Base-by-base conservation (phyloP, 768 basidiomycete genomes). In the Cubamyces lactineus region DNA sequence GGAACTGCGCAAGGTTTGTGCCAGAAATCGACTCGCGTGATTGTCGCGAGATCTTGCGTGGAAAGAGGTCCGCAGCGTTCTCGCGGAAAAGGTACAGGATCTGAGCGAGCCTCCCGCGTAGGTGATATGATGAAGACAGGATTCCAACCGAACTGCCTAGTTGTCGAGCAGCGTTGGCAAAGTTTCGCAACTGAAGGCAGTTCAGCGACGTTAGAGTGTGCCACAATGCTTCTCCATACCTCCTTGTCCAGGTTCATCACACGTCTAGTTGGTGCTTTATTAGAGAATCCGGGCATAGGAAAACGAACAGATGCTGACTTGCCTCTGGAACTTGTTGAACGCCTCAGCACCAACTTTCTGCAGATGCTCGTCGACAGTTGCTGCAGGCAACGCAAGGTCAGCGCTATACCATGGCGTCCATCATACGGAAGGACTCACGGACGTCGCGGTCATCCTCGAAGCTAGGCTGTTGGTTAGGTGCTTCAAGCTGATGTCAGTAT, bases 71-170 rank as follows among this genome's bases (percentile, higher is more conserved):
- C 17, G 88, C 86, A 1, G 88, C 88, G 67, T 91, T 92, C 73
- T 88, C 85, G 43, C 83, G 85, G 72, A 89, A 90, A 15, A 92
- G 80, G 70, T 83, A 86, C 8, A 88, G 78, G 8, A 92, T 79
- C 65, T 87, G 86, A 3, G 86, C 83, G 19, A 91, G 78, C 7
- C 88, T 82, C 63, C 86, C 84, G 2, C 90, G 86, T 34, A 92
- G 82, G 67, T 86, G 83, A 71, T 84, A 89, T 0, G 87, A 83
- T 13, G 88, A 89, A 15, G 89, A 88, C 6, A 91, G 79, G 57
- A 92, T 88, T 7, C 87, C 88, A 21, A 90, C 87, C 5, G 88
- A 91, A 58, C 86, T 88, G 24, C 90, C 90, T 0, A 92, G 79
- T 69, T 89, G 89, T 40, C 89, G 84, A 21, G 88, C 83, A 13